Base-by-base conservation (phyloP, 305 asterid species). In the Plantago coronopus region DNA sequence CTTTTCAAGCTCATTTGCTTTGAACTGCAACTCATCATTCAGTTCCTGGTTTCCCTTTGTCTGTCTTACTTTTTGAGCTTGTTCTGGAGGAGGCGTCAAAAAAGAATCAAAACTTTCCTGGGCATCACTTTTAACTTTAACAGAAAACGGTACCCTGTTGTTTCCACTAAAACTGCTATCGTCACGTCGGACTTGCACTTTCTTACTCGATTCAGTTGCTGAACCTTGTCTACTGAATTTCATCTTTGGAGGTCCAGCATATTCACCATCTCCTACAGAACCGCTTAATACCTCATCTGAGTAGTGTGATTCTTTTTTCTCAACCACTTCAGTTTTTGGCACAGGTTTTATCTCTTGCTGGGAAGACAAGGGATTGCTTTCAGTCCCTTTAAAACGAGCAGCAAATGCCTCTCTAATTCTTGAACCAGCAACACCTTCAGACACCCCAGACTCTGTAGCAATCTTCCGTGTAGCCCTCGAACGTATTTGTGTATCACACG, bases 1-100 rank as follows among this genome's bases (percentile, higher is more conserved):
- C 75, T 74, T 90, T 69, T 90, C 95, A 49, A 87, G 96, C 78
- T 85, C 97, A 68, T 74, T 79, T 45, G 97, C 96, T 73, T 90
- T 90, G 76, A 83, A 23, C 81, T 85, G 75, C 74, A 90, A 69
- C 76, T 85, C 96, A 67, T 83, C 89, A 49, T 87, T 90, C 59
- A 83, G 84, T 46, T 90, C 97, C 76, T 83, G 95, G 66, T 87
- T 90, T 62, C 78, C 94, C 76, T 87, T 90, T 59, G 90, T 59
- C 65, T 74, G 96, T 61, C 85, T 82, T 74, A 17, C 76, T 72
- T 86, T 83, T 69, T 85, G 96, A 57, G 69, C 71, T 63, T 67
- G 73, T 37, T 80, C 84, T 27, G 77, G 75, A 70, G 81, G 80
- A 20, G 87, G 79, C 3, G 82, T 75, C 17, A 73, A 68, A 57